Percentiles rank a stretch among this genome's conserved stretches.
These are phyloP conservation scores for Neophaeococcomyces mojaviensis DNA, from an alignment of 2,329 filamentous ascomycete species.

Conservation along the genomic window DNA sequence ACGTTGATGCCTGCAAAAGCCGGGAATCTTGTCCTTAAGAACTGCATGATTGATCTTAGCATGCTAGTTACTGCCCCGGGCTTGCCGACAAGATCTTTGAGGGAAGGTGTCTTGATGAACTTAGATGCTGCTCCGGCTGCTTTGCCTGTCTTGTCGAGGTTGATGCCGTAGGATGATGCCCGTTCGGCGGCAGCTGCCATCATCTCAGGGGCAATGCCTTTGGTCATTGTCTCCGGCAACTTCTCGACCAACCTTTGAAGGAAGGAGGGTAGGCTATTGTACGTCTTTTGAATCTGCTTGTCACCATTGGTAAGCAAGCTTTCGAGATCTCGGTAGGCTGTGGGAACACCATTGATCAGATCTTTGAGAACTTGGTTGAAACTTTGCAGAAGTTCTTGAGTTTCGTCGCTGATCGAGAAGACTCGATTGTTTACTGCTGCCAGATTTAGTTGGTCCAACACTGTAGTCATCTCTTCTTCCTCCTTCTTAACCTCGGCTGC, in stretches of 20 bases:
- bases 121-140: constrained; percentile 55
- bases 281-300: constrained; percentile 56
- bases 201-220: constrained; percentile 69
- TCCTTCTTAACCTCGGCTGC: constrained; percentile 47
- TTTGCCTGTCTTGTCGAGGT: constrained; percentile 44
- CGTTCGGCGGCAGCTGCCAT: constrained; percentile 71
- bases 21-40: constrained; percentile 79
- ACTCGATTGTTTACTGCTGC: constrained; percentile 77
- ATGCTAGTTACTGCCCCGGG: constrained; percentile 79
- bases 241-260: constrained; percentile 80
- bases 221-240: constrained; percentile 73
- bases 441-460: constrained; percentile 79
- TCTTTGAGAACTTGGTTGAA: constrained; percentile 92
- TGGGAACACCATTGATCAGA: constrained; percentile 83
- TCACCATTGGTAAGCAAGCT: constrained; percentile 58
- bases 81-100: constrained; percentile 75
- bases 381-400: constrained; percentile 67
- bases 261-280: constrained; percentile 62
- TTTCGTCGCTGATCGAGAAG: constrained; percentile 76
- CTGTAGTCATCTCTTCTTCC: constrained; percentile 63
- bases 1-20: constrained; percentile 88
- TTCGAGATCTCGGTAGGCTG: constrained; percentile 84
- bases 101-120: constrained; percentile 60
- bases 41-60: constrained; percentile 83
- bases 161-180: constrained; percentile 50